Evolutionary conservation across 192 early-diverging fungal species (phyloP), one percentile per base, ranked within the genome.

Genomic region (Rhizoclosmatium globosum): DNA sequence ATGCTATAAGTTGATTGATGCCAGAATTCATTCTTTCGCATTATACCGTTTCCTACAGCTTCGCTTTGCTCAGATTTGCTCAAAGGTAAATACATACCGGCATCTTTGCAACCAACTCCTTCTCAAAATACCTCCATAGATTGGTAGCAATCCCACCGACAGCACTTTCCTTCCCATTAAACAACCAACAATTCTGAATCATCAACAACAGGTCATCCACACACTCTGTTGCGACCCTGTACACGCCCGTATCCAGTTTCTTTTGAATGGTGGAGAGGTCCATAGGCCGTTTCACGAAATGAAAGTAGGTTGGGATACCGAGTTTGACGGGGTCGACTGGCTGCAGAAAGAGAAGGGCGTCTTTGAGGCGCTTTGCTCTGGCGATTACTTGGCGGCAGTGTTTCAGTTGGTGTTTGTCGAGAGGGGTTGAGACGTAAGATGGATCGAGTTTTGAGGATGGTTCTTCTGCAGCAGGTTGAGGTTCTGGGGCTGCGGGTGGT

Each of bases 221-320:
- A 69, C 85, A 82, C 41, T 81, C 79, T 17, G 90, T 81, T 2
- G 88, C 81, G 21, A 65, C 76, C 4, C 74, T 47, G 77, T 97
- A 97, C 31, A 75, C 78, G 4, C 87, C 86, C 47, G 84, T 70
- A 58, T 89, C 88, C 11, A 96, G 82, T 84, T 93, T 93, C 64
- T 79, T 79, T 80, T 92, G 89, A 43, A 96, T 93, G 0, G 94
- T 97, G 38, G 89, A 86, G 48, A 97, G 74, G 79, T 97, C 94
- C 93, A 95, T 95, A 4, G 94, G 94, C 2, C 87, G 44, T 71
- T 93, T 92, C 74, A 95, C 88, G 23, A 95, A 76, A 38, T 87
- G 78, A 44, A 86, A 87, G 77, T 95, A 95, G 4, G 87, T 89
- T 6, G 93, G 92, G 58, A 95, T 93, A 3, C 85, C 82, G 6